Conservation (phyloP, 2,329 filamentous ascomycete species). For the Thielaviopsis euricoi region DNA sequence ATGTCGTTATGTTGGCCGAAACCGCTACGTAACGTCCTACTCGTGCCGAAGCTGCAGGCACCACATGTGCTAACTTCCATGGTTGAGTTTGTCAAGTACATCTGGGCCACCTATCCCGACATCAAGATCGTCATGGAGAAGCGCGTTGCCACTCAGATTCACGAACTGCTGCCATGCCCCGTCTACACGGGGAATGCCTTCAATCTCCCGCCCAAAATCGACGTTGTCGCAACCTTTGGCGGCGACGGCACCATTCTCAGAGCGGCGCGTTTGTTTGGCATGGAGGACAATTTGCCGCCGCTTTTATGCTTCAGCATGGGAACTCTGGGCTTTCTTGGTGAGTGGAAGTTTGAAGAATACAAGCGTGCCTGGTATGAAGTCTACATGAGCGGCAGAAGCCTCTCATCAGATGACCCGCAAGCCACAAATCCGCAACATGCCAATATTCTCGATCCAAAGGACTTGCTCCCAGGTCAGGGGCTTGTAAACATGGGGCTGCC, state of each 20-base stretch:
- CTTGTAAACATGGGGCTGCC: constrained; percentile 38
- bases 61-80: constrained; percentile 35
- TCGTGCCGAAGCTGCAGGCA: constrained; percentile 42
- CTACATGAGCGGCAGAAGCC: constrained; percentile 58
- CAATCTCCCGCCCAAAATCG: constrained; percentile 61
- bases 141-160: constrained; percentile 53
- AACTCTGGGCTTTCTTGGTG: constrained; percentile 81
- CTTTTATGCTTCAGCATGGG: constrained; percentile 96
- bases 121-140: constrained; percentile 74
- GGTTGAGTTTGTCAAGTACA: constrained; percentile 47
- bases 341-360: constrained; percentile 91
- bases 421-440: constrained; percentile 24
- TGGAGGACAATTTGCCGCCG: constrained; percentile 66
- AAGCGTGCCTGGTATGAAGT: constrained; percentile 85
- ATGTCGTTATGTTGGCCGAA: constrained; percentile 37
- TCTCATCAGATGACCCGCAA: constrained; percentile 28
- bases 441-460: constrained; percentile 14
- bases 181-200: constrained; percentile 43
- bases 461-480: background rate
- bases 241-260: constrained; percentile 85
- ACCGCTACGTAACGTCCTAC: constrained; percentile 38
- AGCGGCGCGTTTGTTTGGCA: constrained; percentile 60
- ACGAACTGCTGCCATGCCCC: constrained; percentile 54
- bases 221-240: constrained; percentile 77
- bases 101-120: constrained; percentile 62